These are phyloP conservation scores for Rhizopus sp. DNA, from an alignment of 371 early-diverging fungal species.

Conservation along the genomic window DNA sequence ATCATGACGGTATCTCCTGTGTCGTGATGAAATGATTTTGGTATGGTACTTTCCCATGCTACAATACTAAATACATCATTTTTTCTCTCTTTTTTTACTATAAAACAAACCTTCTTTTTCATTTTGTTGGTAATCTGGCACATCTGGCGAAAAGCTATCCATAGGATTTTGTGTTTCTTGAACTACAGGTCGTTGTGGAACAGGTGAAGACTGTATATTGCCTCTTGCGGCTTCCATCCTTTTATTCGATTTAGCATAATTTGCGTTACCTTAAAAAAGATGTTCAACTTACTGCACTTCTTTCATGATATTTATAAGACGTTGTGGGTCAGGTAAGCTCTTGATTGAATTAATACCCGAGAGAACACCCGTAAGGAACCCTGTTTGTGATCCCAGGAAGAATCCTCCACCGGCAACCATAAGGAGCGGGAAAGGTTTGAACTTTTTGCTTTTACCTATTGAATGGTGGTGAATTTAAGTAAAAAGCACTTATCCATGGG, in stretches of 20 bases:
- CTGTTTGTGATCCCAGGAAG: slow-evolving; percentile 49
- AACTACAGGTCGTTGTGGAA: background rate
- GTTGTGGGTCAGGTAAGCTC: slow-evolving; percentile 40
- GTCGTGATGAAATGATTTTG: background rate
- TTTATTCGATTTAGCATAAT: background rate
- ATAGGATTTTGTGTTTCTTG: slow-evolving; percentile 10
- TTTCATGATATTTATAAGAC: slow-evolving; percentile 38
- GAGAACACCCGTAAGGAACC: slow-evolving; percentile 45
- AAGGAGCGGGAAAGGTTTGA: slow-evolving; percentile 34
- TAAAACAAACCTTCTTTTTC: background rate
- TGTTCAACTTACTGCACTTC: slow-evolving; percentile 44
- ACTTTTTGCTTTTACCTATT: slow-evolving; percentile 32
- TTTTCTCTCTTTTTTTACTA: background rate
- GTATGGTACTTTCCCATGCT: slow-evolving; percentile 13
- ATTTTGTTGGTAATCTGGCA: background rate
- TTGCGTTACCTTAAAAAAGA: background rate
- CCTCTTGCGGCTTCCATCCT: slow-evolving; percentile 25
- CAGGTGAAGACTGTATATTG: slow-evolving; percentile 1
- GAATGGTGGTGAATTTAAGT: background rate
- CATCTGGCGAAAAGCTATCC: slow-evolving; percentile 19
- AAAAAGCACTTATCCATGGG: background rate
- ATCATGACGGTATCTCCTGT: no score
- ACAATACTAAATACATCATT: background rate
- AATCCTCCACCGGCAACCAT: slow-evolving; percentile 45
- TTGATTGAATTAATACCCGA: slow-evolving; percentile 47